Base-by-base conservation (phyloP, 257 asterid species). In the Solanum pinnatisectum region DNA sequence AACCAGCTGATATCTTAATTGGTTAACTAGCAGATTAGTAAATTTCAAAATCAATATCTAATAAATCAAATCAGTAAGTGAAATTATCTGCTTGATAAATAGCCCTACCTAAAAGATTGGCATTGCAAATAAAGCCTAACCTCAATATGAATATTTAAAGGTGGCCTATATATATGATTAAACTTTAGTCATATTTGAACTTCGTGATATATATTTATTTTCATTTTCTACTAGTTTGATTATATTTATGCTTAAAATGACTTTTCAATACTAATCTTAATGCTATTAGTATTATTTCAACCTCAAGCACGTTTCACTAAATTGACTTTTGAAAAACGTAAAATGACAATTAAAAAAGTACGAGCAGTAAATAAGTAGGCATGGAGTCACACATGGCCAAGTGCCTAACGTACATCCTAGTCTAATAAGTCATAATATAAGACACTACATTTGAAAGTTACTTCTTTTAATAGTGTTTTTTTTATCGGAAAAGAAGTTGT, bases 331-430 rank as follows among this genome's bases (percentile, higher is more conserved):
- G 2, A 0, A 56, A 56, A 56, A 56, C 4, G 15, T 44, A 44
- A 44, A 44, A 18, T 56, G 4, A 56, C 10, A 18, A 56, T 56
- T 56, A 56, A 56, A 56, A 52, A 56, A 20, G 2, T 56, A 18
- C 10, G 11, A 56, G n/a, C 0, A 25, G 1, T 56, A 56, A 56
- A 56, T 56, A 56, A 56, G 71, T 63, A 63, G 20, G 35, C 46
- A 72, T 9, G 44, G 44, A 72, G 32, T 25, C 39, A 27, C 40
- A 79, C 9, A 15, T 79, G 40, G 25, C 36, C 87, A 87, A 86
- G 91, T 87, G 91, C 65, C 90, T 87, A 91, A 88, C 92, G 52
- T 36, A 74, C 52, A 22, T 36, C 20, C 65, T 56, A 56, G 25
- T 56, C 11, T 18, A 18, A 8, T 6, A 56, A 56, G 25, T 56